A percentile compares a stretch with the other conserved stretches of the same genome.
These are phyloP conservation scores for Orobanche coerulescens DNA, from an alignment of 257 asterid genomes.

Conservation along the genomic window DNA sequence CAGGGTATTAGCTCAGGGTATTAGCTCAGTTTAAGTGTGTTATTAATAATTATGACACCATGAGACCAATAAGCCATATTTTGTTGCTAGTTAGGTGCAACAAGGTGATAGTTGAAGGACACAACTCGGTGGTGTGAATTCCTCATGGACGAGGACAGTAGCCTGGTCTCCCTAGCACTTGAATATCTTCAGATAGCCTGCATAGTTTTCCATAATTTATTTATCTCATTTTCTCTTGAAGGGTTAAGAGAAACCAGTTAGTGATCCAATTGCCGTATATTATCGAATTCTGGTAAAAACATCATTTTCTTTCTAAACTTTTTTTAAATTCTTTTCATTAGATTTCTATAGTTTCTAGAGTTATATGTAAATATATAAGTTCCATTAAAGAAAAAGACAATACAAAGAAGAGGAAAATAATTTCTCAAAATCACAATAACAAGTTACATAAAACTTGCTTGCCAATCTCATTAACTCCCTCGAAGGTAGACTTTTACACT, in stretches of 20 bases:
- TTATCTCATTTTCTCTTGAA: not conserved
- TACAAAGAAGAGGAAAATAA: not conserved
- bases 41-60: not conserved
- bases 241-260: not conserved
- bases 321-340: not conserved
- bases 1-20: not conserved
- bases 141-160: not conserved
- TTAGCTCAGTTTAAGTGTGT: not conserved
- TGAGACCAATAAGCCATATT: not conserved
- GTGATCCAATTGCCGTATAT: not conserved
- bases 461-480: not conserved
- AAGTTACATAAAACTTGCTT: not conserved
- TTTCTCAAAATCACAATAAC: not conserved
- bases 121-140: not conserved
- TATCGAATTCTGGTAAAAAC: not conserved
- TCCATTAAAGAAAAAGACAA: not conserved
- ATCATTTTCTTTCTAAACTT: not conserved
- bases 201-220: not conserved
- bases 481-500: not conserved
- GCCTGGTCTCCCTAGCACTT: not conserved
- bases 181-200: not conserved
- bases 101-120: not conserved
- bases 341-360: no score
- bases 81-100: conserved; percentile 1
- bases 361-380: not conserved